Percentiles rank a stretch among this genome's conserved stretches.
Conservation (phyloP, 1,139 yeast genomes). For the Kluyveromyces marxianus region DNA sequence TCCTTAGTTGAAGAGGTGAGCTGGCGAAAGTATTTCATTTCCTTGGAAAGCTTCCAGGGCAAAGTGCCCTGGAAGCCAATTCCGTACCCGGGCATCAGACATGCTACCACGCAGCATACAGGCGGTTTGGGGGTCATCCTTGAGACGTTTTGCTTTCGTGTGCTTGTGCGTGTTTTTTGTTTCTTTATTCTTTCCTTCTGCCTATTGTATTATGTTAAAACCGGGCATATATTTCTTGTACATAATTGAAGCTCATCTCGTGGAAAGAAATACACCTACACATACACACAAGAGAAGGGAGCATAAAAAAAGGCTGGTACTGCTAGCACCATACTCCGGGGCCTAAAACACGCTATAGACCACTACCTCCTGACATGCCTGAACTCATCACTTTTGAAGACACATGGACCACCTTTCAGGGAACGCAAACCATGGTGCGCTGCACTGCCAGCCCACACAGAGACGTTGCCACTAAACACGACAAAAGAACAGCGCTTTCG, state of each 20-base stretch:
- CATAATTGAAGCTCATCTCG: too few species aligned
- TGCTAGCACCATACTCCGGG: too few species aligned
- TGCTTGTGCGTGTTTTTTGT: neutral
- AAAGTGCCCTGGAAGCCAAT: constrained; percentile 75
- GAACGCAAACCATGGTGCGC: neutral
- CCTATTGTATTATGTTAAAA: too few species aligned
- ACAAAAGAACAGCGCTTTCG: constrained; percentile 1
- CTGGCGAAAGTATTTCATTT: constrained; percentile 75
- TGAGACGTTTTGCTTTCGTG: neutral
- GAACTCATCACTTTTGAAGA: neutral
- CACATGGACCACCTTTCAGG: constrained; percentile 1
- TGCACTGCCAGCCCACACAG: neutral
- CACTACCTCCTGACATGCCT: too few species aligned
- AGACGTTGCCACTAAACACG: neutral
- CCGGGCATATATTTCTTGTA: too few species aligned
- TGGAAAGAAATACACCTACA: too few species aligned
- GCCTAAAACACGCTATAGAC: too few species aligned
- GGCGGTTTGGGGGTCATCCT: constrained; percentile 22
- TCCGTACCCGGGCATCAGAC: constrained; percentile 70
- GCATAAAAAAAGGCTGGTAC: too few species aligned
- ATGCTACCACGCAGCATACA: constrained; percentile 72
- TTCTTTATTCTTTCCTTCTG: neutral
- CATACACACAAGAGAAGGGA: too few species aligned
- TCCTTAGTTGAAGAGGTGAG: constrained; percentile 47
- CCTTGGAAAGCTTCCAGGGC: constrained; percentile 84